Evolutionary conservation across 2,329 filamentous ascomycete species (phyloP), one percentile per base, ranked within the genome.

Genomic region (Cladophialophora immunda): DNA sequence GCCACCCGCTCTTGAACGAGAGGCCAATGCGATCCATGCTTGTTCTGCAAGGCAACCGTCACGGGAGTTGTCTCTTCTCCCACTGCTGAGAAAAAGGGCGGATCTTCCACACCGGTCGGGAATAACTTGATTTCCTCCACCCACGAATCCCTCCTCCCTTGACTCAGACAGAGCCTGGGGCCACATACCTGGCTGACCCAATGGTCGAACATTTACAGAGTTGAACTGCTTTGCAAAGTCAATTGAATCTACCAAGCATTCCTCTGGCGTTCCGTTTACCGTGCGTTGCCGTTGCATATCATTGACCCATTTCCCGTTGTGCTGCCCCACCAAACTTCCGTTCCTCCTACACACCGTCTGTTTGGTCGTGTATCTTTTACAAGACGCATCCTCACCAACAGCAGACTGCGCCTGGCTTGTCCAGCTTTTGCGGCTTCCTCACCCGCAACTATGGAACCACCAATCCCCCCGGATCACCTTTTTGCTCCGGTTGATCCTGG

Each of bases 311-410:
- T 64, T 54, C 58, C 53, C 27, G 52, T 29, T 57, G 36, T 36
- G 27, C 34, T 50, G 63, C 66, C 65, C 68, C 68, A 66, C 68
- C 47, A 62, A 25, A 54, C 52, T 29, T 59, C 61, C 58, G 52
- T 41, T 61, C 45, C 17, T 61, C 27, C 27, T 61, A 47, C 52
- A 36, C 38, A 47, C 41, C 58, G 34, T 32, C 38, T 32, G 53
- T 52, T 56, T 41, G 27, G n/a, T 17, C 19, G 55, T 50, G 38
- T 41, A 55, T 55, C 53, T 34, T 19, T 27, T 50, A 25, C 66
- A 65, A 53, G 32, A 69, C 67, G 60, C 61, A 66, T 60, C 58
- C 67, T 32, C 66, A 68, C 63, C 63, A 61, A 53, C 58, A 45
- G 38, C 63, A 65, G 47, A 64, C 62, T 29, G 56, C 57, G 30